phyloP scores from a whole-genome alignment of 257 asterid species.

The Anisodus acutangulus region DNA sequence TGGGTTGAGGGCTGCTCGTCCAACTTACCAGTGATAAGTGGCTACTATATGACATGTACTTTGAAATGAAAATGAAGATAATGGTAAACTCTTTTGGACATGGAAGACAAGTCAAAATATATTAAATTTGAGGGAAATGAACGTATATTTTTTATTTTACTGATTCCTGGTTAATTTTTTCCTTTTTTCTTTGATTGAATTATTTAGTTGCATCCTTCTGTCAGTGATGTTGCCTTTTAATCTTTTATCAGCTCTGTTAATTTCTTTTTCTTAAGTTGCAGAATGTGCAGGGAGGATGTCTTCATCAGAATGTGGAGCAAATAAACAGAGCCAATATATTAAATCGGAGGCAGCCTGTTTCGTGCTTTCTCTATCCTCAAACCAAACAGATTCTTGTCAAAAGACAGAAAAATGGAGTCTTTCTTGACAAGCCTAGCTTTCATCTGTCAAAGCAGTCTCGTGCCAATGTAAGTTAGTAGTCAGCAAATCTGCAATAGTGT shows the following conservation, averaged over 20 bases:
- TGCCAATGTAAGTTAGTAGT: constrained; percentile 52
- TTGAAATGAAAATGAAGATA: not conserved
- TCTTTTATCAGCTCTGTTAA: not conserved
- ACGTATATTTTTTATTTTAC: not conserved
- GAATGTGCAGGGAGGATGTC: constrained; percentile 59
- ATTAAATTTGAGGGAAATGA: not conserved
- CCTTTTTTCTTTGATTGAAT: constrained; percentile 13
- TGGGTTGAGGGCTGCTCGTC: not conserved
- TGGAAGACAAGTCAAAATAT: not conserved
- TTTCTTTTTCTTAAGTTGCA: constrained; percentile 44
- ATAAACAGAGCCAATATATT: constrained; percentile 38
- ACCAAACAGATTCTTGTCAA: constrained; percentile 49
- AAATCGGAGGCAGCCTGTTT: constrained; percentile 45
- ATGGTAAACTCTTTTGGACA: not conserved
- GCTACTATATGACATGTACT: not conserved
- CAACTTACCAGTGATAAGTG: not conserved
- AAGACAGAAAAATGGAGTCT: constrained; percentile 61
- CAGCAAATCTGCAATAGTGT: not conserved
- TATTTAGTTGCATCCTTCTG: not conserved
- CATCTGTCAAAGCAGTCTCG: constrained; percentile 45
- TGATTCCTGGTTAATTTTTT: not conserved
- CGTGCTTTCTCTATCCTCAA: constrained; percentile 65
- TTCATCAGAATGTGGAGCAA: constrained; percentile 47
- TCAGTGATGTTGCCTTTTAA: not conserved
- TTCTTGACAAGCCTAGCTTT: constrained; percentile 68